These are phyloP conservation scores for Malbranchea cinnamomea DNA, from an alignment of 2,329 filamentous ascomycete species.

Conservation along the genomic window DNA sequence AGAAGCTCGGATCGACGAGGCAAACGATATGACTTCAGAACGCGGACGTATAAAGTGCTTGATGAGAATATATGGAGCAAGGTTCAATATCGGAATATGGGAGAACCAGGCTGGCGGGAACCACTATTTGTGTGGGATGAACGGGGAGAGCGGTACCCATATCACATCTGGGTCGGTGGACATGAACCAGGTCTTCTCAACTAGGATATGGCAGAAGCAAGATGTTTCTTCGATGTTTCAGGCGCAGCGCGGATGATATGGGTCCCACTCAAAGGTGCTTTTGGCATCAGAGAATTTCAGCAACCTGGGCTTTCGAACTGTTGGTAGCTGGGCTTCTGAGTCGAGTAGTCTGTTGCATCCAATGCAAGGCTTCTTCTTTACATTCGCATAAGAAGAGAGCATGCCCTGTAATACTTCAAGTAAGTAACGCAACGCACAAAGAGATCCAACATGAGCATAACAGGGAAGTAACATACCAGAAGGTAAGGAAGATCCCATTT, in stretches of 20 bases:
- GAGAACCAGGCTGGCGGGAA: conserved; percentile 3
- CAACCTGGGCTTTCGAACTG: conserved; percentile 18
- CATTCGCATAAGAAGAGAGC: conserved; percentile 26
- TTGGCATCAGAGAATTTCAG: conserved; percentile 10
- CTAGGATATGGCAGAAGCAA: background rate
- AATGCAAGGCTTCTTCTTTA: conserved; percentile 24
- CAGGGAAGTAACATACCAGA: conserved; percentile 16
- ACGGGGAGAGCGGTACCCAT: conserved; percentile 11
- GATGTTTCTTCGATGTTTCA: conserved; percentile 7
- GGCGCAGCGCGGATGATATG: conserved; percentile 20
- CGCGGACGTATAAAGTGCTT: conserved; percentile 17
- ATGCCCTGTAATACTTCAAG: conserved; percentile 21
- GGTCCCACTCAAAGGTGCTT: conserved; percentile 17
- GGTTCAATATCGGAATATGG: conserved; percentile 16
- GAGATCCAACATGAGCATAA: background rate
- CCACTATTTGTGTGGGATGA: conserved; percentile 15
- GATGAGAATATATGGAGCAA: conserved; percentile 18
- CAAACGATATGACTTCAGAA: conserved; percentile 20
- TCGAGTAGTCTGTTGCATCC: conserved; percentile 26
- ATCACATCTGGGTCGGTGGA: conserved; percentile 3
- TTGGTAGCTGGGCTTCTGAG: conserved; percentile 24
- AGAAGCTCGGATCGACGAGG: conserved; percentile 12
- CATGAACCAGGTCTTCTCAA: conserved; percentile 3
- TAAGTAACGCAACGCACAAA: background rate
- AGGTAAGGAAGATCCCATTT: conserved; percentile 27